A percentile compares a stretch with the other conserved stretches of the same genome.
Conservation (phyloP, 371 early-diverging fungal species). For the Rhizomucor pusillus region DNA sequence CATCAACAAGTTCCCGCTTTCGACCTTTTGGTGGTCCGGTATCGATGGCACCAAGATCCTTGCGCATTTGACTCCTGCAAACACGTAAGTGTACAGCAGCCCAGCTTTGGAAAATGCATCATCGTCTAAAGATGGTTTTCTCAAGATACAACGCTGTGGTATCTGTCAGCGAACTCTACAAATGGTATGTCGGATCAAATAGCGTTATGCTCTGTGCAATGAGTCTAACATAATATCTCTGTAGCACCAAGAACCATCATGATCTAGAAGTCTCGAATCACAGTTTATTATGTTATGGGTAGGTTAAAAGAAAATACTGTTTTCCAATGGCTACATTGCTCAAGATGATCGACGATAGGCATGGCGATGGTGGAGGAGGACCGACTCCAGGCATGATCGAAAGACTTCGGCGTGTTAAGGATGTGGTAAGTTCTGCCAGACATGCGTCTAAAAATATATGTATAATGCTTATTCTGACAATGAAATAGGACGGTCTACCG, state of each 20-base stretch:
- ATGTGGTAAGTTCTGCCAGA: conserved; percentile 48
- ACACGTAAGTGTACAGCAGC: conserved; percentile 51
- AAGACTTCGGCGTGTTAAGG: conserved; percentile 70
- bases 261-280: conserved; percentile 41
- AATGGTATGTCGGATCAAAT: conserved; percentile 28
- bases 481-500: conserved; percentile 68
- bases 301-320: conserved; percentile 4
- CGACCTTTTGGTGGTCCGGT: conserved; percentile 87
- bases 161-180: conserved; percentile 32
- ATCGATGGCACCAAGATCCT: conserved; percentile 73
- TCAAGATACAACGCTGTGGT: conserved; percentile 37
- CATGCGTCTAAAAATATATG: not conserved
- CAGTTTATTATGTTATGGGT: conserved; percentile 47
- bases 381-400: conserved; percentile 87
- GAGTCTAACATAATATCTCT: not conserved
- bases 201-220: not conserved
- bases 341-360: conserved; percentile 18
- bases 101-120: not conserved
- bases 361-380: conserved; percentile 98
- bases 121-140: not conserved
- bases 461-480: not conserved
- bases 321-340: not conserved
- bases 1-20: conserved; percentile 96
- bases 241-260: conserved; percentile 40
- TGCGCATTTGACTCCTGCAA: conserved; percentile 84